phyloP scores from a whole-genome alignment of 1,139 yeast species.

The Debaryomycetaceae sp. region DNA sequence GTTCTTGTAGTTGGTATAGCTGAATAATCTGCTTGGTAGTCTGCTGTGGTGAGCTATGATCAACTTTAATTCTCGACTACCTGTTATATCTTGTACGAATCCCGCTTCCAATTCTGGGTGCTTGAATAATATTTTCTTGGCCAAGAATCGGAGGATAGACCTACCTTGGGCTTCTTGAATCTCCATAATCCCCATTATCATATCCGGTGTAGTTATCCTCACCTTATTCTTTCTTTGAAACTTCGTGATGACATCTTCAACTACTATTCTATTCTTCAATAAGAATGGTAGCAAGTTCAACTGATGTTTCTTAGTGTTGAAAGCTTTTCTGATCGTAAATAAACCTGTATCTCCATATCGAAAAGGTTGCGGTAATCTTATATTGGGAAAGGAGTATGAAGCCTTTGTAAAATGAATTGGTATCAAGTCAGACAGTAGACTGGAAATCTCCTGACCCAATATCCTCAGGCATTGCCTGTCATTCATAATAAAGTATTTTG shows the following conservation, averaged over 20 bases:
- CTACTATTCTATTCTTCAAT: slow-evolving; percentile 8
- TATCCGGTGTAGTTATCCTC: slow-evolving; percentile 3
- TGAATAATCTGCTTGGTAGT: slow-evolving; percentile 8
- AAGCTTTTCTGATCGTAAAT: slow-evolving; percentile 7
- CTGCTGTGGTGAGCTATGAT: slow-evolving; percentile 10
- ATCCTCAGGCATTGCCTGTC: slow-evolving; percentile 9
- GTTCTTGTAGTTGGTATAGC: slow-evolving; percentile 7
- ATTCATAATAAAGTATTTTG: slow-evolving; percentile 10
- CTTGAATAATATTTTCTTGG: slow-evolving; percentile 9
- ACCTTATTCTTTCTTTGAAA: slow-evolving; percentile 5
- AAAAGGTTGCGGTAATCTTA: slow-evolving; percentile 9
- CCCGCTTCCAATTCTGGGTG: slow-evolving; percentile 5
- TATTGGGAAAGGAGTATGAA: slow-evolving; percentile 9
- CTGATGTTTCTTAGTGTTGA: slow-evolving; percentile 5
- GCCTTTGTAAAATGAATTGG: neutral
- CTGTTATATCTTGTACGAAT: slow-evolving; percentile 4
- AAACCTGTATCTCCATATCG: slow-evolving; percentile 5
- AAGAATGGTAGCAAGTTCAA: slow-evolving; percentile 13
- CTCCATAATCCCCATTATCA: slow-evolving; percentile 10
- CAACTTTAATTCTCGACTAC: slow-evolving; percentile 9
- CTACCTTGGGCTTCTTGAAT: slow-evolving; percentile 15
- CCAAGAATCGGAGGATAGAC: slow-evolving; percentile 11
- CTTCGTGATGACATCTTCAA: slow-evolving; percentile 6
- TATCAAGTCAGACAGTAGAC: slow-evolving; percentile 1
- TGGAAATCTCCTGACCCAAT: slow-evolving; percentile 7